Conservation (phyloP, 163 green algal genomes). For the Chlamydomonas reinhardtii region DNA sequence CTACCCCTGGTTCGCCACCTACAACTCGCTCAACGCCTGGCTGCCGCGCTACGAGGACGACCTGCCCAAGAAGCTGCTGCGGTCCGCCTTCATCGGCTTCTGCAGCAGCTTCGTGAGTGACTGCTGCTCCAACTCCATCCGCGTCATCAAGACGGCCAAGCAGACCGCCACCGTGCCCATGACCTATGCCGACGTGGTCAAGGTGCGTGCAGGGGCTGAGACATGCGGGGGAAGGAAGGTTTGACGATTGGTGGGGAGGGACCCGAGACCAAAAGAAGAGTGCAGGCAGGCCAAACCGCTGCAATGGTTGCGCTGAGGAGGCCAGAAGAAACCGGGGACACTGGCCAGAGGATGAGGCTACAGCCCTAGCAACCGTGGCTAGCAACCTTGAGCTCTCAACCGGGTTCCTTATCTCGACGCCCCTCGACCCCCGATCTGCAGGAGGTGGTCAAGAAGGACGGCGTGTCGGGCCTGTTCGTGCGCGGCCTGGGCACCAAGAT, state of each 20-base stretch:
- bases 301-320: too few species aligned
- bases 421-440: constrained; percentile 48
- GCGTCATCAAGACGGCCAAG: constrained; percentile 94
- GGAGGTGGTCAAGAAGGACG: constrained; percentile 86
- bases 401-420: too few species aligned
- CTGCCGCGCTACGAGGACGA: constrained; percentile 71
- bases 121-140: constrained; percentile 89
- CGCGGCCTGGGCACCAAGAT: constrained; percentile 93
- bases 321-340: too few species aligned
- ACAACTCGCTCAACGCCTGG: constrained; percentile 32
- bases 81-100: constrained; percentile 87
- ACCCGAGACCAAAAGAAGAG: too few species aligned
- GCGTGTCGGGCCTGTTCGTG: constrained; percentile 84
- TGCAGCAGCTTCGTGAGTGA: constrained; percentile 69
- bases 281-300: too few species aligned
- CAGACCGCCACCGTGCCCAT: constrained; percentile 82
- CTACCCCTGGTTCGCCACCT: constrained; percentile 91
- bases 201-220: background rate
- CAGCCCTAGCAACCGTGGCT: too few species aligned
- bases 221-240: too few species aligned
- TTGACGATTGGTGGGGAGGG: too few species aligned
- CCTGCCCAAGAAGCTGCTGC: constrained; percentile 79
- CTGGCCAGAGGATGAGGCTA: too few species aligned
- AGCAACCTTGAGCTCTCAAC: too few species aligned
- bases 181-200: constrained; percentile 72